Evolutionary conservation across 2,329 filamentous ascomycete species (phyloP).

Genomic region (Trichoderma asperellum): DNA sequence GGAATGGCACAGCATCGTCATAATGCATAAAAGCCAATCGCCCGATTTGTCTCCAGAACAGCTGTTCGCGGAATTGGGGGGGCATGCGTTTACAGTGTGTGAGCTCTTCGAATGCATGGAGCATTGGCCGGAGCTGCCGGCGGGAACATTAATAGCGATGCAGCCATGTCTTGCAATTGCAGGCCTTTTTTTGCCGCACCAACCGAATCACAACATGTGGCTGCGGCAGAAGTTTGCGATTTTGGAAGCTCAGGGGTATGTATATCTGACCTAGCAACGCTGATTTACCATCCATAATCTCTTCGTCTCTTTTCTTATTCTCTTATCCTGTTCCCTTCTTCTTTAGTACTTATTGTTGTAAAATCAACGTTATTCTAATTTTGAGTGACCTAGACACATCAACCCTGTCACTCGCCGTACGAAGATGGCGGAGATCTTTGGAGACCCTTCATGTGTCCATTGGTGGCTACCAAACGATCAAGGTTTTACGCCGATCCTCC

Average conservation of each 20-base stretch:
- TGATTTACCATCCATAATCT: too few species aligned
- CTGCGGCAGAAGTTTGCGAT: constrained; percentile 75
- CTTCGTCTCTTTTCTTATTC: too few species aligned
- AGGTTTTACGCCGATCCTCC: constrained; percentile 72
- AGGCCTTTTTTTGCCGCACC: constrained; percentile 77
- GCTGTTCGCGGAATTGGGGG: constrained; percentile 57
- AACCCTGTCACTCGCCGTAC: constrained; percentile 74
- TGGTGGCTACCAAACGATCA: constrained; percentile 93
- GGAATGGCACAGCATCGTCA: constrained; percentile 76
- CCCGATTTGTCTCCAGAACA: constrained; percentile 58
- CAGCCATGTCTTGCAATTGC: constrained; percentile 79
- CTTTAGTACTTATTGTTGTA: neutral
- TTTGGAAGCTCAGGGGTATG: constrained; percentile 79
- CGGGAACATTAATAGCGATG: constrained; percentile 70
- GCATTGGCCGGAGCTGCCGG: constrained; percentile 69
- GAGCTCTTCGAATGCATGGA: constrained; percentile 80
- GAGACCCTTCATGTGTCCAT: constrained; percentile 68
- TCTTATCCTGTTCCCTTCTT: neutral
- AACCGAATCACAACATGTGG: constrained; percentile 76
- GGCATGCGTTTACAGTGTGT: constrained; percentile 70
- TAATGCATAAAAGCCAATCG: constrained; percentile 81
- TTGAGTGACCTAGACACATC: constrained; percentile 67
- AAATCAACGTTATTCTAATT: neutral
- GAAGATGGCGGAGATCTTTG: constrained; percentile 77
- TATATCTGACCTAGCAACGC: neutral